Base-by-base conservation (phyloP, 495 filamentous ascomycete species). In the Xylaria bambusicola region DNA sequence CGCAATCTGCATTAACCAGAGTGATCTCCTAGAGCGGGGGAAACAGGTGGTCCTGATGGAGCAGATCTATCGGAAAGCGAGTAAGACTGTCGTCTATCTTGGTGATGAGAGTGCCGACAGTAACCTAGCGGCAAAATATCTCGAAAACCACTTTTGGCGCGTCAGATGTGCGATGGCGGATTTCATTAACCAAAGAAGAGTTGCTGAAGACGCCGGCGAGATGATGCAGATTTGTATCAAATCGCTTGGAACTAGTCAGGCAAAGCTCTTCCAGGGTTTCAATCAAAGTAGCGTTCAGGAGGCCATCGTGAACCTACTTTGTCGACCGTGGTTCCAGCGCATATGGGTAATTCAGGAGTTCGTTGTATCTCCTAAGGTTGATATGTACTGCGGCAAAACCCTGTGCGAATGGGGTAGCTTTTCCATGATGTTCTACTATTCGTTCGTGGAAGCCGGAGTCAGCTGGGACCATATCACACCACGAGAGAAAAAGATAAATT, bases 261-360 rank as follows among this genome's bases (percentile, higher is more conserved):
- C 36, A 15, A 38, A 38, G 36, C 36, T 38, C 36, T 38, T 38
- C 13, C 7, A 38, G 12, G 36, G 36, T 15, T 38, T 38, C 36
- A 15, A 38, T 13, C 36, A 7, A 15, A 38, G 3, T 38, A 13
- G 7, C 15, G 36, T 38, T 13, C 36, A 38, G 36, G 36, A 38
- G 12, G 36, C 36, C 7, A 6, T 38, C 5, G 36, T 38, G 15
- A 38, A 38, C 13, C n/a, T 51, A 15, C 48, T 51, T 7, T 24
- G 7, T 24, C 20, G 18, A 8, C 48, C 20, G 1, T 51, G 48
- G 48, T 51, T 27, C 13, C 18, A 13, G 6, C 48, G 48, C n/a
- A 24, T 51, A 4, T 51, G 48, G 48, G 33, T 35, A 24, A 27
- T 51, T 29, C 48, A 51, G 48, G 48, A 51, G 48, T 51, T 51